Evolutionary conservation across 495 filamentous ascomycete genomes (phyloP), one percentile per base, ranked within the genome.

Genomic region (Rusavskia elegans): DNA sequence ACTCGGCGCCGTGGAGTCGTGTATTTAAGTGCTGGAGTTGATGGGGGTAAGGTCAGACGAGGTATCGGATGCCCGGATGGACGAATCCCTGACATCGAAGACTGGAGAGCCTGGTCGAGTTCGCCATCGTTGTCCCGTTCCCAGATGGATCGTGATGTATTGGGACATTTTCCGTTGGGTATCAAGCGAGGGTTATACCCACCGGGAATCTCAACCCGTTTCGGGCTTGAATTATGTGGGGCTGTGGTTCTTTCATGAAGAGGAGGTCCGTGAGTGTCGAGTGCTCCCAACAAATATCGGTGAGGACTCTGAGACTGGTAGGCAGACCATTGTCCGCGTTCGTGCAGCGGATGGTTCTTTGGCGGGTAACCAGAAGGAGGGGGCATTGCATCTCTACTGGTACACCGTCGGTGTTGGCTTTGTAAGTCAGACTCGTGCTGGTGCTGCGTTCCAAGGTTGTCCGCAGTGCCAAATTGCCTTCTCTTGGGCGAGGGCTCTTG

Each of bases 321-420:
- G 13, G 32, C 9, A 35, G 13, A 7, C 32, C 32, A 35, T 35
- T 35, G 32, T 35, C 32, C 13, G 9, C 6, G 6, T 14, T 35
- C 9, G 2, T 11, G 0, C 13, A 14, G 32, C 32, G 32, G 13
- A 11, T 35, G 7, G 13, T 19, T 50, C 23, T 41, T 44, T 36
- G 51, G 49, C 10, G 42, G 20, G 39, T 23, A 23, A 29, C 14
- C 16, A 10, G 55, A 49, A 38, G 58, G 58, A 8, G 55, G 58
- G n/a, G 58, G 58, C 58, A 60, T 60, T 20, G 50, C 46, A 38
- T 57, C 55, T 53, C 45, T 55, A 44, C 55, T 57, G 13, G 13
- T 8, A 29, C 36, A 35, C 36, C 1, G 25, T 35, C 42, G 21
- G n/a, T 25, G 42, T 32, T 40, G 8, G n/a, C 36, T 21, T 25